Conservation (phyloP, 441 rosid genomes). For the Sinapis alba region DNA sequence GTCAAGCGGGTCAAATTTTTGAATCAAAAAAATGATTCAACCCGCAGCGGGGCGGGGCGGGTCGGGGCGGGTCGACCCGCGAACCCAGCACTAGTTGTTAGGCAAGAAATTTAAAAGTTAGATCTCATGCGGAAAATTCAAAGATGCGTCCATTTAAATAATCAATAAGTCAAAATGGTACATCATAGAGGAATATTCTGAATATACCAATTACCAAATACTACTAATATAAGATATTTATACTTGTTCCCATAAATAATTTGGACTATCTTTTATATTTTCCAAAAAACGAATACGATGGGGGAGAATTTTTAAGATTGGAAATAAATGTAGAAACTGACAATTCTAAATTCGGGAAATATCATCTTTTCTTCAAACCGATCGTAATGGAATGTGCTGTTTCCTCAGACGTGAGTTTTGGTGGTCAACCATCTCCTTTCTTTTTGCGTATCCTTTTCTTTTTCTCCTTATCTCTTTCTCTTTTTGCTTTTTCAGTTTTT, state of each 20-base stretch:
- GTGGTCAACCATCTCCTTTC: slow-evolving; percentile 25
- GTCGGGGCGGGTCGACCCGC: too few relatives aligned
- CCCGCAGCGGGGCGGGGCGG: too few relatives aligned
- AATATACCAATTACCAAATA: slow-evolving; percentile 11
- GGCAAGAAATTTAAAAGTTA: neutral
- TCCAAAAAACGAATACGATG: neutral
- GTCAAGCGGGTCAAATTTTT: too few relatives aligned
- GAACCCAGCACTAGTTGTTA: too few relatives aligned
- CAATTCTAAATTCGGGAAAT: neutral
- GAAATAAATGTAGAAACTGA: neutral
- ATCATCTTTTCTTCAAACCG: neutral
- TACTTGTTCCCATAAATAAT: neutral
- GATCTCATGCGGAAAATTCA: neutral
- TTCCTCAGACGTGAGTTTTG: slow-evolving; percentile 24
- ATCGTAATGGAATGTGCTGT: neutral
- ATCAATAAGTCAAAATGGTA: slow-evolving; percentile 37
- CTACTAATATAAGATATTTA: neutral
- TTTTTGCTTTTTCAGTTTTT: neutral
- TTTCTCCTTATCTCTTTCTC: neutral
- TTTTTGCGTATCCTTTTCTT: neutral
- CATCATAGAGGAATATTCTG: slow-evolving; percentile 28
- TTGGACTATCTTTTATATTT: neutral
- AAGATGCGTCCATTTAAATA: slow-evolving; percentile 25
- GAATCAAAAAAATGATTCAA: too few relatives aligned
- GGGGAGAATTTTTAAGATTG: neutral